Evolutionary conservation across 257 asterid genomes (phyloP).

Genomic region (Lantana camara): DNA sequence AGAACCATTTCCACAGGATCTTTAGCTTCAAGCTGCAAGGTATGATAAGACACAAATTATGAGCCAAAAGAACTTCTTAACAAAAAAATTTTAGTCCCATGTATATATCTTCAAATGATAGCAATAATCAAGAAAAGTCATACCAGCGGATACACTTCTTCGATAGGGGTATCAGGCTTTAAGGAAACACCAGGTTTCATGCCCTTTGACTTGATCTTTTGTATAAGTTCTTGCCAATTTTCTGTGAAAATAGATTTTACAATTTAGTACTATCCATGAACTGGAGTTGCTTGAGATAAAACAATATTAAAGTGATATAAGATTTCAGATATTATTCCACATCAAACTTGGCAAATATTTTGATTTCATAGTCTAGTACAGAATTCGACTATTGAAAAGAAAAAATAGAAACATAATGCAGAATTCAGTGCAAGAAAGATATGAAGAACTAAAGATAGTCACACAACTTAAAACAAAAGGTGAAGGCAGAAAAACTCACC

Average conservation of each 20-base stretch:
- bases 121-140: not conserved
- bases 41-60: constrained; percentile 15
- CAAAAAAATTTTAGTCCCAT: not conserved
- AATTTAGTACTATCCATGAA: constrained; percentile 16
- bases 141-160: constrained; percentile 90
- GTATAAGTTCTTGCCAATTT: constrained; percentile 85
- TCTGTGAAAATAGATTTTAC: constrained; percentile 40
- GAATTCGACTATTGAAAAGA: too few relatives aligned
- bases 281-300: not conserved
- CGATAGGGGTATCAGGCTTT: constrained; percentile 87
- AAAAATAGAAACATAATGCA: not conserved
- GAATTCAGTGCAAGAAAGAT: not conserved
- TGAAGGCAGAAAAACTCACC: constrained; percentile 39
- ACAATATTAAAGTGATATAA: not conserved
- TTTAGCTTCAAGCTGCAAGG: constrained; percentile 62
- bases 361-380: not conserved
- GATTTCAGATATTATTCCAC: not conserved
- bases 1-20: constrained; percentile 84
- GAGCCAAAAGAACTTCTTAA: not conserved
- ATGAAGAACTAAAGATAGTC: not conserved
- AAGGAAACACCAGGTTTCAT: constrained; percentile 87
- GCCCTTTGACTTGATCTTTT: constrained; percentile 73
- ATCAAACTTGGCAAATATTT: not conserved
- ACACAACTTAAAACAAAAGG: not conserved
- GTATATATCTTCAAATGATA: not conserved